Evolutionary conservation across 345 rosid genomes (phyloP).

Genomic region (Anacardium occidentale): DNA sequence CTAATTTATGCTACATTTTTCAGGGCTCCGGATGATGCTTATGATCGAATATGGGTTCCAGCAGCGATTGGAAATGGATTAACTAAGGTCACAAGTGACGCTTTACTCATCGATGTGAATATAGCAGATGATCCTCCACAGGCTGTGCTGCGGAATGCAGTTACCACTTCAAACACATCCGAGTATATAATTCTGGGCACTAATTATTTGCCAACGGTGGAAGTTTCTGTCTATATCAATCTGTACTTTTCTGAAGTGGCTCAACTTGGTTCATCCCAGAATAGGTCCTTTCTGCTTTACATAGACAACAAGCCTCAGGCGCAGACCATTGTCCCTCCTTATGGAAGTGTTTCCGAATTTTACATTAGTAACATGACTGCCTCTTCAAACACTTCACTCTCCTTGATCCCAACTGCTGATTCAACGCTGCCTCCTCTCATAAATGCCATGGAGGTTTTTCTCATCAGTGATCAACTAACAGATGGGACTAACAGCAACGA

Average conservation of each 20-base stretch:
- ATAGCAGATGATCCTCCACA: constrained; percentile 37
- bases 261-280: constrained; percentile 29
- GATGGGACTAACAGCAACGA: constrained; percentile 36
- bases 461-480: constrained; percentile 22
- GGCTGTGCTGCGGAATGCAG: constrained; percentile 35
- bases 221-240: constrained; percentile 28
- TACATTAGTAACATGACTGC: constrained; percentile 19
- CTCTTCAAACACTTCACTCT: constrained; percentile 31
- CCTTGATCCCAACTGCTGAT: constrained; percentile 31
- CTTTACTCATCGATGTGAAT: background rate
- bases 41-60: constrained; percentile 46
- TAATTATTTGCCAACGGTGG: constrained; percentile 20
- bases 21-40: constrained; percentile 27
- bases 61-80: constrained; percentile 11
- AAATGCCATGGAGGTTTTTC: constrained; percentile 45
- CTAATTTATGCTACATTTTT: background rate
- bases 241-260: constrained; percentile 50
- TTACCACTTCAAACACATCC: constrained; percentile 25
- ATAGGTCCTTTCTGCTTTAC: constrained; percentile 33
- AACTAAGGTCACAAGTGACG: constrained; percentile 21
- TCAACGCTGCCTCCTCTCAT: constrained; percentile 51
- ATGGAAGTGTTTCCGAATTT: constrained; percentile 25
- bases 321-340: constrained; percentile 30
- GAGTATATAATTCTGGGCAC: background rate
- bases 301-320: constrained; percentile 12